Base-by-base conservation (phyloP, 2,329 filamentous ascomycete genomes). In the Pseudodiploospora longispora region DNA sequence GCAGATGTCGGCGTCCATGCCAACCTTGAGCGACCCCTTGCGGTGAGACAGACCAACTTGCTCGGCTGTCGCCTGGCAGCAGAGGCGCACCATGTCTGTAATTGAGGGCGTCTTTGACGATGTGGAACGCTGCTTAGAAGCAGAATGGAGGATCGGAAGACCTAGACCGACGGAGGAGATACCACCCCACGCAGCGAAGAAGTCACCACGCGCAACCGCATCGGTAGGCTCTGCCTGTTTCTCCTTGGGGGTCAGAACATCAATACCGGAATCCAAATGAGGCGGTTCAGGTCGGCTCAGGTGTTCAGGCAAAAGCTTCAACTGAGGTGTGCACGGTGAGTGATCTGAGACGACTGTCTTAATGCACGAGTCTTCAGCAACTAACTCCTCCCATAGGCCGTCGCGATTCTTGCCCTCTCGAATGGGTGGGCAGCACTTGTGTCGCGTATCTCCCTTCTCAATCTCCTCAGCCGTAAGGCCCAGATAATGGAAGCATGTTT, bases 391-490 rank as follows among this genome's bases (percentile, higher is more conserved):
- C 93, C 93, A 98, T 1, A 98, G 75, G 1, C 77, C 78, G 56
- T 95, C 85, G 57, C 91, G 86, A 69, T 96, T 96, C 34, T 74
- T 69, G 56, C 83, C 80, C 50, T 79, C 82, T 43, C 90, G 84
- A 61, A 96, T 95, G 0, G 90, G 90, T 29, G 90, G 90, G 64
- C 90, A 95, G 74, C 90, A 96, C 67, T 96, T 96, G 71, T 95
- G 89, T 45, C 90, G 70, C 29, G 89, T 95, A 64, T 96, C 90
- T 37, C 90, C 90, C 51, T 87, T 79, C 46, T 80, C 74, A 46
- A 96, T 86, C 51, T 83, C 74, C 67, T 96, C 90, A 0, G 89
- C 82, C 0, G 87, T 83, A 2, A 96, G 74, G 4, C 85, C 85
- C 10, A 96, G 80, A 65, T 95, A 96, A 70, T 95, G 90, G 74